These are phyloP conservation scores for Debaryomyces fabryi DNA, from an alignment of 1,139 yeast species.

Conservation along the genomic window DNA sequence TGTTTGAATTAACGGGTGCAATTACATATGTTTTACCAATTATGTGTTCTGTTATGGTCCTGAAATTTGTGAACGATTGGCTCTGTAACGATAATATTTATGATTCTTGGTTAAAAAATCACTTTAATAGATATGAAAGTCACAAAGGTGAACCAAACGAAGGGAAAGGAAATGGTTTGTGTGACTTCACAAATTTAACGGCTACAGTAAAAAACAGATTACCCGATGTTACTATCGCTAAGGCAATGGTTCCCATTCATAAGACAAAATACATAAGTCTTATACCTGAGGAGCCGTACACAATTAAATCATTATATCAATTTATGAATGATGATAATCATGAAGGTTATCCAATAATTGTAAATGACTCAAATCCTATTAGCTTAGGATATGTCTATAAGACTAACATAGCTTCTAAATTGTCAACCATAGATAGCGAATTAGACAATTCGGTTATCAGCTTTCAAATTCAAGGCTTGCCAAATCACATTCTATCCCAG, in stretches of 20 bases:
- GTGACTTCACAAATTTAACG: slow-evolving; percentile 36
- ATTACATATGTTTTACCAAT: slow-evolving; percentile 60
- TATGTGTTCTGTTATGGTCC: slow-evolving; percentile 58
- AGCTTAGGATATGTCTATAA: slow-evolving; percentile 43
- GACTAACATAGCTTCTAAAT: slow-evolving; percentile 22
- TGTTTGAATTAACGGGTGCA: slow-evolving; percentile 63
- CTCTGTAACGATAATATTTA: slow-evolving; percentile 51
- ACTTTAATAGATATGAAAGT: slow-evolving; percentile 26
- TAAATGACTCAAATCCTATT: slow-evolving; percentile 28
- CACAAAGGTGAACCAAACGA: slow-evolving; percentile 23
- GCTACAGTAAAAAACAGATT: slow-evolving; percentile 31
- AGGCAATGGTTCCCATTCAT: slow-evolving; percentile 37
- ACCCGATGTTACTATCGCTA: slow-evolving; percentile 36
- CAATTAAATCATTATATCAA: slow-evolving; percentile 20
- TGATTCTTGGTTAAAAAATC: slow-evolving; percentile 43
- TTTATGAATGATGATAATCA: slow-evolving; percentile 37
- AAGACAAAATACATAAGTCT: slow-evolving; percentile 33
- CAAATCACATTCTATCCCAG: slow-evolving; percentile 24
- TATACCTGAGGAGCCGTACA: slow-evolving; percentile 32
- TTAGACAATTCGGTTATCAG: slow-evolving; percentile 18
- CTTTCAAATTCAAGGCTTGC: slow-evolving; percentile 26
- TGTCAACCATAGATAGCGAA: slow-evolving; percentile 17
- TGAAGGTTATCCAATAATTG: slow-evolving; percentile 48
- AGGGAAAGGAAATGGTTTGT: slow-evolving; percentile 47
- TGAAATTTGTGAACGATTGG: slow-evolving; percentile 53